Evolutionary conservation across 192 early-diverging fungal species (phyloP).

Genomic region (Linderina pennispora): DNA sequence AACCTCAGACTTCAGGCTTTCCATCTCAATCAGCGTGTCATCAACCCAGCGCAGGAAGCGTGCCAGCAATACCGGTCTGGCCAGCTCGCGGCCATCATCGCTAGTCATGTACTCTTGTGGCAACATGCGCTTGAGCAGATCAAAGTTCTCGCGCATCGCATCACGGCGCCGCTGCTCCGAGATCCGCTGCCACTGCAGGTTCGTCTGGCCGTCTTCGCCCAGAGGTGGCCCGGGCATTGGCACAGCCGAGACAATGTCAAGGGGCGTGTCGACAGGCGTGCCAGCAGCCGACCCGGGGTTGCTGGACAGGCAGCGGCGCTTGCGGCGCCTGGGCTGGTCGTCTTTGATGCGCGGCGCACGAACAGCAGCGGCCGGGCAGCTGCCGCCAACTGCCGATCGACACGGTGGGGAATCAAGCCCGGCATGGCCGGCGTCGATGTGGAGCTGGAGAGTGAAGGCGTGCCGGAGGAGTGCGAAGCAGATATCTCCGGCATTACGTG

Average conservation of each 20-base stretch:
- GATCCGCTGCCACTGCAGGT: slow-evolving; percentile 43
- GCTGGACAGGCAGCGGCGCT: slow-evolving; percentile 32
- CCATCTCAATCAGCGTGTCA: slow-evolving; percentile 47
- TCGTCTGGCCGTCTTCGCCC: slow-evolving; percentile 9
- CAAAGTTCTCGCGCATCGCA: slow-evolving; percentile 49
- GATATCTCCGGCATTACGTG: no score
- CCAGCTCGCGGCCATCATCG: slow-evolving; percentile 47
- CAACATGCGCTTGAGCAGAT: slow-evolving; percentile 47
- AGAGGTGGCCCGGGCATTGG: no score
- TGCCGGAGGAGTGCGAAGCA: no score
- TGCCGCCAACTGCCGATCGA: slow-evolving; percentile 40
- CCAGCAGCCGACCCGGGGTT: not conserved
- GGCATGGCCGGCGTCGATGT: slow-evolving; percentile 1
- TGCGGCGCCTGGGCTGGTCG: slow-evolving; percentile 26
- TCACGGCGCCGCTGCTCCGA: slow-evolving; percentile 44
- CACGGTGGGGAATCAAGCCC: slow-evolving; percentile 30
- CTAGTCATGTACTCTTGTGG: slow-evolving; percentile 42
- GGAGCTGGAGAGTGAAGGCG: not conserved
- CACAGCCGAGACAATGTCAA: no score
- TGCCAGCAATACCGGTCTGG: slow-evolving; percentile 40
- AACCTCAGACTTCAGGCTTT: slow-evolving; percentile 33
- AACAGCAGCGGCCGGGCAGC: slow-evolving; percentile 39
- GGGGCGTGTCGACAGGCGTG: not conserved
- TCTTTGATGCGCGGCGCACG: slow-evolving; percentile 28
- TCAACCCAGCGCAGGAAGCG: slow-evolving; percentile 47